Base-by-base conservation (phyloP, 768 basidiomycete genomes). In the Amanita rubescens region DNA sequence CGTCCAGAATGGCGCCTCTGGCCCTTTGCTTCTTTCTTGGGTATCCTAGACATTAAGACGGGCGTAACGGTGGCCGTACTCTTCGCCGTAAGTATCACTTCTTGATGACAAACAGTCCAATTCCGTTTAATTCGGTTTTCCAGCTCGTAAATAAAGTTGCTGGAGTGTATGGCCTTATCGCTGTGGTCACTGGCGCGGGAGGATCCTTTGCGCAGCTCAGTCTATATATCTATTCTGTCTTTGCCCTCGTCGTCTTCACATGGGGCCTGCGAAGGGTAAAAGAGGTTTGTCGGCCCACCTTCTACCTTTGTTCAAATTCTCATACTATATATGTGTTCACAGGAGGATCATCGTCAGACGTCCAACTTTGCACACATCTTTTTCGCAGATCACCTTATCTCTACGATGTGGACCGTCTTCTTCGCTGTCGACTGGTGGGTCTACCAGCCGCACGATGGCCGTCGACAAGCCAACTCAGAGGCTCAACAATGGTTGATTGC, bases 61-160 rank as follows among this genome's bases (percentile, higher is more conserved):
- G 95, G 93, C 46, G 93, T 91, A 55, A 87, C 80, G 44, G 77
- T 98, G 53, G 85, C 88, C 55, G 76, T 96, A 20, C 78, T 95
- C 45, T 97, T 99, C 61, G 90, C 89, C 11, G 90, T 96, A 58
- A 58, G 89, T 77, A 25, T 33, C 39, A 47, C 44, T 41, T 33
- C 15, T 15, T 34, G 11, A 19, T 15, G 27, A 37, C 43, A 8
- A 11, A 30, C 3, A 22, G 49, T 39, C 33, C 17, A 25, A 24
- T 22, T 39, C 42, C 37, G 54, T 30, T 54, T 9, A 51, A n/a
- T 30, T 25, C 34, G 19, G 37, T 44, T 43, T 3, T 57, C 59
- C 35, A 90, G 89, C 71, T 93, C 50, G 75, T 99, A 59, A 99
- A 99, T 79, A 99, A 99, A 72, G 95, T 94, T 47, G 94, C 96